phyloP scores from a whole-genome alignment of 495 filamentous ascomycete species.

The Pseudomonodictys pantanalensis region DNA sequence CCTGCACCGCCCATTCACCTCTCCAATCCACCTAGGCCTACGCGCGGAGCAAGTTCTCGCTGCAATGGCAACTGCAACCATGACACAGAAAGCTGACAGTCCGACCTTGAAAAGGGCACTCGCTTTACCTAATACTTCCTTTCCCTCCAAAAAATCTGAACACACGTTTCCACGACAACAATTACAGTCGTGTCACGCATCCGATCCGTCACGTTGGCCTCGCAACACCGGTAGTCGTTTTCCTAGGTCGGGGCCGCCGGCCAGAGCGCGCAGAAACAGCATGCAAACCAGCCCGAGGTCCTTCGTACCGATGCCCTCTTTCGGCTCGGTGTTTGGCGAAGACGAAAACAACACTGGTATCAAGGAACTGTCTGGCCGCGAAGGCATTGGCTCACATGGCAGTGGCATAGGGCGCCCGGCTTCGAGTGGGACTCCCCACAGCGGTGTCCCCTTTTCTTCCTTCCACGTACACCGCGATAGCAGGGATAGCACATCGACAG shows the following conservation, averaged over 20 bases:
- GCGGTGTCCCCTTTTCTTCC: constrained; percentile 26
- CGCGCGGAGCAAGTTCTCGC: neutral
- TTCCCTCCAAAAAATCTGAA: constrained; percentile 33
- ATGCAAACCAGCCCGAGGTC: constrained; percentile 35
- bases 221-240: constrained; percentile 13
- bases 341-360: constrained; percentile 22
- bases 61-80: constrained; percentile 29
- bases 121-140: constrained; percentile 31
- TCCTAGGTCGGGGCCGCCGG: constrained; percentile 10
- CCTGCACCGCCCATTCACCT: neutral
- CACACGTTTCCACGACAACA: constrained; percentile 4
- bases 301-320: constrained; percentile 36
- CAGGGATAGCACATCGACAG: constrained; percentile 72
- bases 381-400: constrained; percentile 22
- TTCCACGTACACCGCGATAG: constrained; percentile 58
- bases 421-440: constrained; percentile 25
- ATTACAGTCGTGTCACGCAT: neutral
- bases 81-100: constrained; percentile 35
- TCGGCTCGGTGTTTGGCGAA: constrained; percentile 40
- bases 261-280: constrained; percentile 19
- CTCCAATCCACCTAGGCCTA: neutral
- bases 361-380: constrained; percentile 16
- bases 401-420: constrained; percentile 26
- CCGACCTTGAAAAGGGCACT: constrained; percentile 38
- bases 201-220: neutral